Evolutionary conservation across 129 eudicot genomes (phyloP).

Genomic region (Heracleum sosnowskyi): DNA sequence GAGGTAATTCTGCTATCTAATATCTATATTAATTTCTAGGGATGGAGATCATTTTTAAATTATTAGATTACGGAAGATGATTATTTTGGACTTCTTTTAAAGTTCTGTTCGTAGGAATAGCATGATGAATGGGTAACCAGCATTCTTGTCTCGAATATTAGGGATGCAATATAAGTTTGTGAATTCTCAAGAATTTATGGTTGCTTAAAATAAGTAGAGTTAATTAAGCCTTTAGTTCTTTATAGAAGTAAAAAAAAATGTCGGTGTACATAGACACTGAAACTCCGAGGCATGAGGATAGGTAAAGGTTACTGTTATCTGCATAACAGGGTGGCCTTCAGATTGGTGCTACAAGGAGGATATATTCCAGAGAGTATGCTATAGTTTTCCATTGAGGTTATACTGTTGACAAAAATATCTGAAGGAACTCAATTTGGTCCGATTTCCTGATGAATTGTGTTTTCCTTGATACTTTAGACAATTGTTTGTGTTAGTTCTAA

Average conservation of each 20-base stretch:
- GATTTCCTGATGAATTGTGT: background rate
- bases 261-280: background rate
- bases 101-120: background rate
- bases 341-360: background rate
- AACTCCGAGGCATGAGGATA: background rate
- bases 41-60: background rate
- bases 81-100: background rate
- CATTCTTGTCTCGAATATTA: background rate
- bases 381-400: background rate
- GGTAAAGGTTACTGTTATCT: background rate
- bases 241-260: background rate
- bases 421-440: background rate
- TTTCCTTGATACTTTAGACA: background rate
- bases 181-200: background rate
- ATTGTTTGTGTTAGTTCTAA: background rate
- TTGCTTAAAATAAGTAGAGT: background rate
- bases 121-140: background rate
- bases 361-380: background rate
- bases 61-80: background rate
- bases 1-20: conserved; percentile 45
- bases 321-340: background rate
- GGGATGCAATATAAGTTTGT: background rate
- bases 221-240: background rate
- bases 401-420: background rate
- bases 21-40: background rate